A percentile compares a stretch with the other conserved stretches of the same genome.
phyloP scores from a whole-genome alignment of 768 basidiomycete species.

The Termitomyces titanicus region DNA sequence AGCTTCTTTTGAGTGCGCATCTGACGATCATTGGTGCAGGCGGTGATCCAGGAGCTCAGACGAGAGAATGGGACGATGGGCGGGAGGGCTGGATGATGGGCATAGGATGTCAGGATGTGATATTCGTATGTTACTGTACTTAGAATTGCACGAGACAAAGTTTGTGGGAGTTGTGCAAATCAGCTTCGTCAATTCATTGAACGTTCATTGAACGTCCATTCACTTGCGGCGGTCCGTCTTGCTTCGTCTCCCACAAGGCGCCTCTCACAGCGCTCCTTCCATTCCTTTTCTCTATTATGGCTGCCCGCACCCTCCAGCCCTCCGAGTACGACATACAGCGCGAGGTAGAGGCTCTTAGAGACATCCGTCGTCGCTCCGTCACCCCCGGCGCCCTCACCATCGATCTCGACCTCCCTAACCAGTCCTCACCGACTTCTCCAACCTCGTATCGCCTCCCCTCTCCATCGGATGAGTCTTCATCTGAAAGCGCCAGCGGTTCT shows the following conservation, averaged over 20 bases:
- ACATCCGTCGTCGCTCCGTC: conserved; percentile 80
- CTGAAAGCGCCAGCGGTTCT: conserved; percentile 23
- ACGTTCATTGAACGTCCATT: background rate
- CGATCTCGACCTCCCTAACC: conserved; percentile 89
- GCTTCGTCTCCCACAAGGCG: conserved; percentile 1
- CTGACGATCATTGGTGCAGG: conserved; percentile 37
- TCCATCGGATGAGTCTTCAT: conserved; percentile 19
- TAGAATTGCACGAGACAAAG: conserved; percentile 11
- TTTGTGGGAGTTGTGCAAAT: conserved; percentile 23
- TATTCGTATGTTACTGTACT: too few species aligned
- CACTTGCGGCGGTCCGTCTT: background rate
- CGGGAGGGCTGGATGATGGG: background rate
- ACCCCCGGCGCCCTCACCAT: conserved; percentile 80
- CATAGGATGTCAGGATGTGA: background rate
- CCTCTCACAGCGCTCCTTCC: conserved; percentile 1
- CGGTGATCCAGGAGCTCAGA: conserved; percentile 81
- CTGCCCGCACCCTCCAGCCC: conserved; percentile 58
- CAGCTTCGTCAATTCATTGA: conserved; percentile 2
- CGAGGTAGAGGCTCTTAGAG: conserved; percentile 81
- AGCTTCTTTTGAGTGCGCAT: conserved; percentile 1
- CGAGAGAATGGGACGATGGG: conserved; percentile 54
- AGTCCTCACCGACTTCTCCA: conserved; percentile 57
- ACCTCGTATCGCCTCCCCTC: conserved; percentile 48
- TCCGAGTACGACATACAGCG: conserved; percentile 83
- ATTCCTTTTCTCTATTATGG: conserved; percentile 21